A percentile compares a stretch with the other conserved stretches of the same genome.
Evolutionary conservation across 2,329 filamentous ascomycete species (phyloP).

Genomic region (Talaromyces verruculosus): DNA sequence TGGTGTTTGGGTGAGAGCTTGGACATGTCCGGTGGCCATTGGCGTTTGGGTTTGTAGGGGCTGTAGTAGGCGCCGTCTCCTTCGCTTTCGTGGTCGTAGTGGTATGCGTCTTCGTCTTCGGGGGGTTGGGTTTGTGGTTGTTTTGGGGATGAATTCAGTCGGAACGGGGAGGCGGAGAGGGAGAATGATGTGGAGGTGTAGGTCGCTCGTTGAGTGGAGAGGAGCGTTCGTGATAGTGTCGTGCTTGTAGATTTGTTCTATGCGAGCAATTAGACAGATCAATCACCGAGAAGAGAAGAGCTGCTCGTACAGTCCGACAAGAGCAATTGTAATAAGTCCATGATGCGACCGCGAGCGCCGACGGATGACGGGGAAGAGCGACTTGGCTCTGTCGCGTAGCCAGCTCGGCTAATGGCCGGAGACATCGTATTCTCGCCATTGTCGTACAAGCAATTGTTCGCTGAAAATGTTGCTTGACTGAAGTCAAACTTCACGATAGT

Average conservation of each 20-base stretch:
- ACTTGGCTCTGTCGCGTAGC: constrained; percentile 2
- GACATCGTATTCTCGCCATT: constrained; percentile 3
- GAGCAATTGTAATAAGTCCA: constrained; percentile 15
- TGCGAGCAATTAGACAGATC: neutral
- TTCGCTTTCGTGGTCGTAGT: constrained; percentile 13
- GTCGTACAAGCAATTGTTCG: neutral
- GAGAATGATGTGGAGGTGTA: constrained; percentile 8
- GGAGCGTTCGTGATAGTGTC: neutral
- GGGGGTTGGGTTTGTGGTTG: neutral
- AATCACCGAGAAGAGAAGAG: neutral
- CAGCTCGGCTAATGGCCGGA: constrained; percentile 5
- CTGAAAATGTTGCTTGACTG: neutral
- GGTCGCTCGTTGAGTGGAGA: neutral
- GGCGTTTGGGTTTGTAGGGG: constrained; percentile 59
- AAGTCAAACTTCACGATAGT: neutral
- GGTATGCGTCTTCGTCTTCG: neutral
- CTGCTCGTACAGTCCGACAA: constrained; percentile 3
- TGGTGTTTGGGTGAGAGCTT: constrained; percentile 64
- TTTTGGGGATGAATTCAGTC: constrained; percentile 3
- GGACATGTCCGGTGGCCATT: constrained; percentile 65
- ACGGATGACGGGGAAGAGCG: neutral
- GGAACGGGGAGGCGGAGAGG: constrained; percentile 19
- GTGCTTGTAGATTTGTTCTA: neutral
- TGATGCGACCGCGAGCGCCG: constrained; percentile 10
- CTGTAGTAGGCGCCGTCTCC: constrained; percentile 48